phyloP scores from a whole-genome alignment of 805 yeast genomes.

The Spathaspora sp. region DNA sequence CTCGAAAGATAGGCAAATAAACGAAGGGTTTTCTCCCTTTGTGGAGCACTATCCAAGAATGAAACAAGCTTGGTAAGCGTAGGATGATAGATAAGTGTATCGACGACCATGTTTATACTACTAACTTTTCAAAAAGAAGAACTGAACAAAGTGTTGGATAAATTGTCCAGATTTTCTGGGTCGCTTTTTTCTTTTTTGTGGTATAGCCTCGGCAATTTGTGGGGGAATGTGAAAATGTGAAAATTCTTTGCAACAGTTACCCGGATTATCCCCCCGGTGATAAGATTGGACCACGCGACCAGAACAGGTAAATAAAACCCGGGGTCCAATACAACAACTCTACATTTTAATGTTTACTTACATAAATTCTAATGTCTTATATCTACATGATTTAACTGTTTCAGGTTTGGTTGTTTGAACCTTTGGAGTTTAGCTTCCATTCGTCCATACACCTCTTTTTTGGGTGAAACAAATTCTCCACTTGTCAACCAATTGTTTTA shows the following conservation, averaged over 20 bases:
- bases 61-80: conserved; percentile 56
- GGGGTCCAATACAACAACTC: too few species aligned
- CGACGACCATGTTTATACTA: conserved; percentile 52
- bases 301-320: too few species aligned
- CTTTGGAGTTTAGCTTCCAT: too few species aligned
- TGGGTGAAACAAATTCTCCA: too few species aligned
- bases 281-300: too few species aligned
- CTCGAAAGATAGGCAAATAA: conserved; percentile 77
- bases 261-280: conserved; percentile 12
- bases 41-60: conserved; percentile 63
- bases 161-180: background rate
- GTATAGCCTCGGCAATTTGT: background rate
- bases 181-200: background rate
- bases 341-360: too few species aligned
- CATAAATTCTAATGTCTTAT: too few species aligned
- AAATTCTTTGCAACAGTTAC: conserved; percentile 20
- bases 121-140: background rate
- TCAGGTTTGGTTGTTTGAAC: too few species aligned
- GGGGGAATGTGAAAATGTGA: conserved; percentile 7
- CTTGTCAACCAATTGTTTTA: too few species aligned
- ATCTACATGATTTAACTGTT: too few species aligned
- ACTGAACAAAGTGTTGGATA: background rate
- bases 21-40: conserved; percentile 79
- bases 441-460: too few species aligned
- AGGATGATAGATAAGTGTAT: conserved; percentile 72